phyloP scores from a whole-genome alignment of 2,329 filamentous ascomycete genomes.

The Exophiala sp. region DNA sequence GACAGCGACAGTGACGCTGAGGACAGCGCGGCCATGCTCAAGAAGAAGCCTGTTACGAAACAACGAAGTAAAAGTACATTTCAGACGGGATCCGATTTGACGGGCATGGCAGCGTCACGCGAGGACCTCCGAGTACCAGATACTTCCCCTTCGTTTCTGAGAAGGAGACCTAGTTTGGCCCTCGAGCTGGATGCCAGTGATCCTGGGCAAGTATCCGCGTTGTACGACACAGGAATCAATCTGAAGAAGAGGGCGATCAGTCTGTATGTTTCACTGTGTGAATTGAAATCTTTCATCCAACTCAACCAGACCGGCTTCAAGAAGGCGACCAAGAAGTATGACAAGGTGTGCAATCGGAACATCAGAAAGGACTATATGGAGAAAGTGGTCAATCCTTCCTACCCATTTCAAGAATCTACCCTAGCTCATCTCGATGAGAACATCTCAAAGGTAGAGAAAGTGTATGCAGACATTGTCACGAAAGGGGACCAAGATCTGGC shows the following conservation, averaged over 20 bases:
- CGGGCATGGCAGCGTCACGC: slow-evolving; percentile 23
- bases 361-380: slow-evolving; percentile 73
- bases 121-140: slow-evolving; percentile 52
- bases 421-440: slow-evolving; percentile 64
- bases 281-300: slow-evolving; percentile 91
- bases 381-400: slow-evolving; percentile 66
- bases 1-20: slow-evolving; percentile 38
- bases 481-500: slow-evolving; percentile 71
- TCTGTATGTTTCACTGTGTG: slow-evolving; percentile 86
- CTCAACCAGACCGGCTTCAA: slow-evolving; percentile 94
- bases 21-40: slow-evolving; percentile 26
- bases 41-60: slow-evolving; percentile 31
- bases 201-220: slow-evolving; percentile 65
- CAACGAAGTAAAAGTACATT: slow-evolving; percentile 32
- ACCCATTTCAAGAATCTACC: slow-evolving; percentile 72
- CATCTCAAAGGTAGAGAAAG: slow-evolving; percentile 67
- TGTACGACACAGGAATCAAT: slow-evolving; percentile 69
- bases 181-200: slow-evolving; percentile 60
- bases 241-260: slow-evolving; percentile 86
- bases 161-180: slow-evolving; percentile 57
- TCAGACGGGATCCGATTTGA: slow-evolving; percentile 9
- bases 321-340: slow-evolving; percentile 96
- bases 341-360: slow-evolving; percentile 84
- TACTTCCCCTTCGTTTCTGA: slow-evolving; percentile 34
- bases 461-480: slow-evolving; percentile 77